These are phyloP conservation scores for Bipolaris sorokiniana DNA, from an alignment of 2,329 filamentous ascomycete species.

Conservation along the genomic window DNA sequence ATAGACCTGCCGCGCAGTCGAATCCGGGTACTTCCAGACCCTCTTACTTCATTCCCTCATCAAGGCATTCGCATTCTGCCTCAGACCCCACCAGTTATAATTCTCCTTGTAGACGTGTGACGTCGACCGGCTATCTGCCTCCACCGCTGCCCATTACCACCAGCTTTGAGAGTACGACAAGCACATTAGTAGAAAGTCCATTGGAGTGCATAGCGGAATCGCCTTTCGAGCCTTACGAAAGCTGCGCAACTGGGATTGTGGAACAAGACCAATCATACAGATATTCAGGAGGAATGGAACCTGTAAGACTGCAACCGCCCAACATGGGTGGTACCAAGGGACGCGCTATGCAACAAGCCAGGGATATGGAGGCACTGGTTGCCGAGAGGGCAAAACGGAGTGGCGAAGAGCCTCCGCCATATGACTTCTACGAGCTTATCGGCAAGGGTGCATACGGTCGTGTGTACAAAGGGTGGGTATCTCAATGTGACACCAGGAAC, in stretches of 20 bases:
- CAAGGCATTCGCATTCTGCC: slow-evolving; percentile 25
- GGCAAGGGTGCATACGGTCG: slow-evolving; percentile 77
- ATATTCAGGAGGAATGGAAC: slow-evolving; percentile 36
- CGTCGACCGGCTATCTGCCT: slow-evolving; percentile 17
- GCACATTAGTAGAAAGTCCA: slow-evolving; percentile 21
- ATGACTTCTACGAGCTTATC: slow-evolving; percentile 73
- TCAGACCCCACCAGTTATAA: slow-evolving; percentile 32
- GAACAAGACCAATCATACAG: slow-evolving; percentile 10
- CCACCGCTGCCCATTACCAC: slow-evolving; percentile 18
- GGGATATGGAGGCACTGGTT: slow-evolving; percentile 70
- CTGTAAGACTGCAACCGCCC: slow-evolving; percentile 38
- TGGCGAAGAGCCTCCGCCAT: slow-evolving; percentile 67
- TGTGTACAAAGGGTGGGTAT: slow-evolving; percentile 68
- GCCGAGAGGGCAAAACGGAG: slow-evolving; percentile 66
- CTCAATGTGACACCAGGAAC: not conserved
- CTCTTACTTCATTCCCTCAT: not conserved
- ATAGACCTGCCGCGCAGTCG: slow-evolving; percentile 18
- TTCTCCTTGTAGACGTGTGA: slow-evolving; percentile 16
- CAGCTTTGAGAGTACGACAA: slow-evolving; percentile 24
- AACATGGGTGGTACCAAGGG: slow-evolving; percentile 55
- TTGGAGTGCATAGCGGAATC: slow-evolving; percentile 38
- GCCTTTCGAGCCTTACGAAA: slow-evolving; percentile 17
- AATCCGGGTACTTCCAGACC: slow-evolving; percentile 13
- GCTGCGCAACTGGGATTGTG: not conserved
- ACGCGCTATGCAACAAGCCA: slow-evolving; percentile 71